phyloP scores from a whole-genome alignment of 495 filamentous ascomycete species.

The Neurospora cerealis region DNA sequence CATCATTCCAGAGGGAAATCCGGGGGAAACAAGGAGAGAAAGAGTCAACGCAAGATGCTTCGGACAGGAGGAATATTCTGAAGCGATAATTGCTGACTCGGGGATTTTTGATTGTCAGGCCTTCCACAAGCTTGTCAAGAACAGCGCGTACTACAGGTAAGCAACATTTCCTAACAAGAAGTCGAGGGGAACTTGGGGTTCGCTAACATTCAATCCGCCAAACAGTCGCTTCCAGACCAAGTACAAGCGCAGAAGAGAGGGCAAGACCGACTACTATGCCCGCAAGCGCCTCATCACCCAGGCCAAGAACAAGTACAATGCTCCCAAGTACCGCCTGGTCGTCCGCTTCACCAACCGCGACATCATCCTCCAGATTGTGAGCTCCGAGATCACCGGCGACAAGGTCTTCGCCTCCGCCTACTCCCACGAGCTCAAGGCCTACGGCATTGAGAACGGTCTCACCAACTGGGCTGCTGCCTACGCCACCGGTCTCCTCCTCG shows the following conservation, averaged over 20 bases:
- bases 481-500: conserved; percentile 89
- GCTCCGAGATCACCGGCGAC: conserved; percentile 93
- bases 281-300: conserved; percentile 99
- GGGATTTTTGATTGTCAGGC: conserved; percentile 49
- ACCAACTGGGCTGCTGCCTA: conserved; percentile 99
- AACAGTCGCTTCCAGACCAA: conserved; percentile 96
- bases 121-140: conserved; percentile 95
- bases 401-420: conserved; percentile 92
- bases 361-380: conserved; percentile 95
- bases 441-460: conserved; percentile 94
- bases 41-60: conserved; percentile 97
- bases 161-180: conserved; percentile 16
- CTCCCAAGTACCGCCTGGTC: conserved; percentile 98
- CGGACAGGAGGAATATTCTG: conserved; percentile 61
- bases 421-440: conserved; percentile 93
- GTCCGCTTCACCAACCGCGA: conserved; percentile 99
- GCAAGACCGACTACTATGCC: conserved; percentile 99
- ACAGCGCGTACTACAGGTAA: conserved; percentile 94
- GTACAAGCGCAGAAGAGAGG: conserved; percentile 92
- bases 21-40: conserved; percentile 4
- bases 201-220: conserved; percentile 13
- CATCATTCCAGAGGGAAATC: background rate
- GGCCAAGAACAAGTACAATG: conserved; percentile 99
- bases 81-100: conserved; percentile 99
- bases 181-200: background rate